phyloP scores from a whole-genome alignment of 2,329 filamentous ascomycete genomes.

The Laburnicola sp. region DNA sequence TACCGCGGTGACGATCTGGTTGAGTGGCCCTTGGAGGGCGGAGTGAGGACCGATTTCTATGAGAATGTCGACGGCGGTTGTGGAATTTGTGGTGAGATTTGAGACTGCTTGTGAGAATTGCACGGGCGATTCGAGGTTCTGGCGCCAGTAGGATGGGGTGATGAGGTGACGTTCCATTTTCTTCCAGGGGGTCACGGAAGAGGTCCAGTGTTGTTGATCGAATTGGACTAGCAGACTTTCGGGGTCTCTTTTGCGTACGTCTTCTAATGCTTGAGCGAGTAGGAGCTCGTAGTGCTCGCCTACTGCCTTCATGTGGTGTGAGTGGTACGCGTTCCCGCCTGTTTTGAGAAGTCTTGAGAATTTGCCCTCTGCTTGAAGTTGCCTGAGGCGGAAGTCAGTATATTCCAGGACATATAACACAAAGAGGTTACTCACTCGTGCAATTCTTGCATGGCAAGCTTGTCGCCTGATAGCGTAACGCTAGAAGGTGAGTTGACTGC shows the following conservation, averaged over 20 bases:
- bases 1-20: constrained; percentile 22
- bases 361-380: not conserved
- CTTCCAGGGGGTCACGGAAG: constrained; percentile 13
- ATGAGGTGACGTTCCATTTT: not conserved
- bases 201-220: constrained; percentile 12
- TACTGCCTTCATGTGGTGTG: constrained; percentile 25
- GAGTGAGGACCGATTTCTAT: constrained; percentile 11
- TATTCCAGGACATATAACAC: no score
- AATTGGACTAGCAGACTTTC: not conserved
- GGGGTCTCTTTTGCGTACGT: not conserved
- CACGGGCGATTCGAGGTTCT: constrained; percentile 25
- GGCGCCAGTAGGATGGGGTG: constrained; percentile 19
- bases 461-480: constrained; percentile 50
- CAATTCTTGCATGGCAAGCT: not conserved
- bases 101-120: constrained; percentile 16
- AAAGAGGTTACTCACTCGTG: no score
- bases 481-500: constrained; percentile 42
- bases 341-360: constrained; percentile 20
- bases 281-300: constrained; percentile 20
- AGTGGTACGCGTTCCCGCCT: constrained; percentile 33
- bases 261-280: not conserved
- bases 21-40: constrained; percentile 1
- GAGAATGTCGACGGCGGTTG: not conserved
- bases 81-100: not conserved
- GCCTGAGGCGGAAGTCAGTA: constrained; percentile 12